Percentiles rank a stretch among this genome's conserved stretches.
These are phyloP conservation scores for Lippia alba DNA, from an alignment of 305 asterid species.

Conservation along the genomic window DNA sequence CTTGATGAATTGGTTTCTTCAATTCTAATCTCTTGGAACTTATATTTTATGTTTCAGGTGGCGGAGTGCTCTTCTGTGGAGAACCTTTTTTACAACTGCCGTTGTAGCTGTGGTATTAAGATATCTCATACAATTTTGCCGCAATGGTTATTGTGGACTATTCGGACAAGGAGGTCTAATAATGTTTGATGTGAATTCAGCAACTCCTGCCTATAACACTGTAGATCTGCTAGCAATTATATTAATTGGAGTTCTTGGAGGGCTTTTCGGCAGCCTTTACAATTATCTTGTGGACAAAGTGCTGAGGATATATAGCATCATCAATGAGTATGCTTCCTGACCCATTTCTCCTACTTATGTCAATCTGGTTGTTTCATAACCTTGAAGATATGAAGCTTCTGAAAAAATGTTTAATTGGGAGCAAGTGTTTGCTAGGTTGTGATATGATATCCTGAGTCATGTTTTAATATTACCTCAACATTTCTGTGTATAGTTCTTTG, in stretches of 20 bases:
- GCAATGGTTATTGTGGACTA: constrained; percentile 81
- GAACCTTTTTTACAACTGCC: constrained; percentile 97
- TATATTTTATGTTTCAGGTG: constrained; percentile 60
- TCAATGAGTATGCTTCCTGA: constrained; percentile 72
- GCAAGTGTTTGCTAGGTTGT: neutral
- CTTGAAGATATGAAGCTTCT: constrained; percentile 14
- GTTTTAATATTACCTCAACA: neutral
- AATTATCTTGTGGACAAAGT: constrained; percentile 82
- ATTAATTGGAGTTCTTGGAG: constrained; percentile 85
- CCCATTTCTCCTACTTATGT: constrained; percentile 25
- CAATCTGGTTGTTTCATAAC: constrained; percentile 9
- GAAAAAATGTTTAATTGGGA: neutral
- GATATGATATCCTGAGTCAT: constrained; percentile 3
- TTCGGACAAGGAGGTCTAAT: constrained; percentile 94
- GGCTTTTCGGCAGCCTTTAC: constrained; percentile 83
- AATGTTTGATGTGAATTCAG: constrained; percentile 73
- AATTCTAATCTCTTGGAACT: constrained; percentile 6
- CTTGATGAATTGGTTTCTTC: constrained; percentile 27
- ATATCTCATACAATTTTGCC: constrained; percentile 67
- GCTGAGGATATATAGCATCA: constrained; percentile 72
- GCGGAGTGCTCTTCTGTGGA: constrained; percentile 97
- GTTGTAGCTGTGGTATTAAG: constrained; percentile 90
- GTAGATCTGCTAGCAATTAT: constrained; percentile 81
- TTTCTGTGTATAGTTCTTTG: neutral
- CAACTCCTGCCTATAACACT: constrained; percentile 60